Percentiles rank a stretch among this genome's conserved stretches.
Evolutionary conservation across 179 eudicot species (phyloP).

Genomic region (Beta lomatogona): DNA sequence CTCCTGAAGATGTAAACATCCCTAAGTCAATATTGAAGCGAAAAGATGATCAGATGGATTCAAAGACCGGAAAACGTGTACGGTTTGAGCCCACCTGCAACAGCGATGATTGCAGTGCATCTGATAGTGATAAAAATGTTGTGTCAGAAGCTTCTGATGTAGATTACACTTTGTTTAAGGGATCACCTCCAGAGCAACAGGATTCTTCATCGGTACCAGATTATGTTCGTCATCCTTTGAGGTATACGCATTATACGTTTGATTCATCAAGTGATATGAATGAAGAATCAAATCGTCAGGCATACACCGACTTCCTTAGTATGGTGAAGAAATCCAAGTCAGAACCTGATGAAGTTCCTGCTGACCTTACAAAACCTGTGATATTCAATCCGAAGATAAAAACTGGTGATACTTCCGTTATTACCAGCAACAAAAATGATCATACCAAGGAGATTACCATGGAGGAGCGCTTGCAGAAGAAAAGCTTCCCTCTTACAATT

Average conservation of each 20-base stretch:
- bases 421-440: constrained; percentile 20
- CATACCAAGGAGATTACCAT: constrained; percentile 26
- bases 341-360: constrained; percentile 39
- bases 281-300: constrained; percentile 64
- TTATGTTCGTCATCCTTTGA: constrained; percentile 55
- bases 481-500: constrained; percentile 36
- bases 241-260: constrained; percentile 58
- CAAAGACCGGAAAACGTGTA: constrained; percentile 44
- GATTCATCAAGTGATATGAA: constrained; percentile 59
- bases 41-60: constrained; percentile 45
- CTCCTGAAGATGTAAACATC: constrained; percentile 26
- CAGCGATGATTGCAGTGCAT: constrained; percentile 29
- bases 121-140: constrained; percentile 23
- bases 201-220: constrained; percentile 50
- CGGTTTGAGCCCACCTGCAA: constrained; percentile 45
- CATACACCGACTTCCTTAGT: constrained; percentile 54
- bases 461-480: constrained; percentile 31
- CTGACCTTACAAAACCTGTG: constrained; percentile 53
- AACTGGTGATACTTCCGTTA: constrained; percentile 13
- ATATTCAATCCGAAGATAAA: constrained; percentile 59
- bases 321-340: constrained; percentile 38
- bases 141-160: constrained; percentile 16
- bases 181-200: constrained; percentile 18
- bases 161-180: constrained; percentile 20
- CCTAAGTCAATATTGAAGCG: constrained; percentile 59